Percentiles rank a stretch among this genome's conserved stretches.
phyloP scores from a whole-genome alignment of 192 early-diverging fungal species.

The Phycomyces blakesleeanus region DNA sequence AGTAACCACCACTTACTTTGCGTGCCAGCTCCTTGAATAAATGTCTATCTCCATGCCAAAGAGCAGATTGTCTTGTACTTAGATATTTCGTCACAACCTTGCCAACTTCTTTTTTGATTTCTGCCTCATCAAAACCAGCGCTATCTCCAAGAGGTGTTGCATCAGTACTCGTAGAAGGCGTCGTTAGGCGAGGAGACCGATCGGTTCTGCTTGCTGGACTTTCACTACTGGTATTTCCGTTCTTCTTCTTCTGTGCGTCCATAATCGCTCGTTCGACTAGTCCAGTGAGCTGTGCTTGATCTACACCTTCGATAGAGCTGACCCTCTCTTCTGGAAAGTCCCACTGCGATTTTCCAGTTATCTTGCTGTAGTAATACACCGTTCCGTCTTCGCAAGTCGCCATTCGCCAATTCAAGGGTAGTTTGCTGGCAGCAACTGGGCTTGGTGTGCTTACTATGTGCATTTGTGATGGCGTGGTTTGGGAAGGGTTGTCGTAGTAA shows the following conservation, averaged over 20 bases:
- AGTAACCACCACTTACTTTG: constrained; percentile 29
- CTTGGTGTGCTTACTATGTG: neutral
- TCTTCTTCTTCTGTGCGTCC: constrained; percentile 21
- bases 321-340: constrained; percentile 34
- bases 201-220: constrained; percentile 1
- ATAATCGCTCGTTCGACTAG: constrained; percentile 20
- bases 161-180: neutral
- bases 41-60: constrained; percentile 41
- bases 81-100: constrained; percentile 32
- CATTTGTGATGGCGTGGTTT: neutral
- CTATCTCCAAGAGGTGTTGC: neutral
- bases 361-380: constrained; percentile 49
- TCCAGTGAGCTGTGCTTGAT: constrained; percentile 18
- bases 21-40: constrained; percentile 50
- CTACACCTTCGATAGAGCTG: constrained; percentile 23
- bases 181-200: neutral
- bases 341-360: constrained; percentile 53
- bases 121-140: constrained; percentile 8
- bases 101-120: constrained; percentile 34
- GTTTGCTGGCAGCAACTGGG: constrained; percentile 8
- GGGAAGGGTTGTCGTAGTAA: neutral
- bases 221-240: neutral
- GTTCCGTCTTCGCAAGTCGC: constrained; percentile 40
- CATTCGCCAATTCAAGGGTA: constrained; percentile 48
- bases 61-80: constrained; percentile 41